phyloP scores from a whole-genome alignment of 768 basidiomycete species.

The Phylloporus scabripes region DNA sequence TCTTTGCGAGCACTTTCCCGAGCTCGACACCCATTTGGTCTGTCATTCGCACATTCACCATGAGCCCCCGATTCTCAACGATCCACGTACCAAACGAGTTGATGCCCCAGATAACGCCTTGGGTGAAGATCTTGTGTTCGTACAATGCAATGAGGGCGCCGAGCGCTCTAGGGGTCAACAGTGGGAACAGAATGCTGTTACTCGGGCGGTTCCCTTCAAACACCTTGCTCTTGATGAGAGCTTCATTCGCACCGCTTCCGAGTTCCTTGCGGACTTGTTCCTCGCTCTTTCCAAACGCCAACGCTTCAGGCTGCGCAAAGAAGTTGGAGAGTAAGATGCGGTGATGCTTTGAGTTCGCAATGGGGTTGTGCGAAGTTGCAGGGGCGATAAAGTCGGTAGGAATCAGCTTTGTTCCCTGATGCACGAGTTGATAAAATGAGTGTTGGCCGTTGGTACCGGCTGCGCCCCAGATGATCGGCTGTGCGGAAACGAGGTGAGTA shows the following conservation, averaged over 20 bases:
- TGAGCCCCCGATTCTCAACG: not conserved
- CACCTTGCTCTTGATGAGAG: constrained; percentile 92
- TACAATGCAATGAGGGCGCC: constrained; percentile 87
- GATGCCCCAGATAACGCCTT: constrained; percentile 97
- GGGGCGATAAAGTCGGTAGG: constrained; percentile 92
- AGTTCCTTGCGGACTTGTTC: constrained; percentile 72
- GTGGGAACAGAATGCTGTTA: constrained; percentile 93
- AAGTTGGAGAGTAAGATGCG: constrained; percentile 96
- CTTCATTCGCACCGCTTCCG: constrained; percentile 66
- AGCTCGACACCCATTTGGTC: constrained; percentile 99
- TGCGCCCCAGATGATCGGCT: constrained; percentile 99
- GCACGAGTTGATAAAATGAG: constrained; percentile 97
- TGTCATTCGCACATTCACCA: constrained; percentile 23
- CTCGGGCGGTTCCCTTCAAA: constrained; percentile 97
- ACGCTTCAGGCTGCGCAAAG: constrained; percentile 96
- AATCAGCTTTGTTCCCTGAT: constrained; percentile 90
- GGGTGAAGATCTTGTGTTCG: constrained; percentile 99
- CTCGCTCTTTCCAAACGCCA: constrained; percentile 97
- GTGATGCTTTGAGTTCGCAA: constrained; percentile 85
- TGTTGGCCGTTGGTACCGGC: constrained; percentile 98
- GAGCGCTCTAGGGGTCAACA: constrained; percentile 83
- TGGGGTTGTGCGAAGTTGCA: constrained; percentile 85
- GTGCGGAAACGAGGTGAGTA: not conserved
- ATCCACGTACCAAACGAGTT: constrained; percentile 84
- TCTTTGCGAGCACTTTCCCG: constrained; percentile 95